Percentiles rank a stretch among this genome's conserved stretches.
Conservation (phyloP, 495 filamentous ascomycete genomes). For the Lasiosphaeria ovina region DNA sequence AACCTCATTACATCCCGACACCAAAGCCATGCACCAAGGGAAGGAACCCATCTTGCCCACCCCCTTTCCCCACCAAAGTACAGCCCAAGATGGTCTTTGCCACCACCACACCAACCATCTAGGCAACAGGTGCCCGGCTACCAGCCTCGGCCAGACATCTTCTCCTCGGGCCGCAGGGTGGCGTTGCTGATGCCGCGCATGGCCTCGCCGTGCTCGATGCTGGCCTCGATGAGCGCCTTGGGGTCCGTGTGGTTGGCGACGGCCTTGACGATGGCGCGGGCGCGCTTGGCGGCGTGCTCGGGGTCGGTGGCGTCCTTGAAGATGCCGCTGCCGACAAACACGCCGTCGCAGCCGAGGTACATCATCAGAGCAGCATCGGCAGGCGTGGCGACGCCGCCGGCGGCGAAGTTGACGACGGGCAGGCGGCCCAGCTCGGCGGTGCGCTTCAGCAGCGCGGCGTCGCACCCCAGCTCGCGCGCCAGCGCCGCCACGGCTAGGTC, state of each 20-base stretch:
- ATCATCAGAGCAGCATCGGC: conserved; percentile 99
- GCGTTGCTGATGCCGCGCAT: conserved; percentile 92
- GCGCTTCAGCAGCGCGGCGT: conserved; percentile 76
- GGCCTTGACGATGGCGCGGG: conserved; percentile 91
- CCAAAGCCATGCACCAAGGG: too few species aligned
- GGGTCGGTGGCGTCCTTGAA: conserved; percentile 69
- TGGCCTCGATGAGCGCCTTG: conserved; percentile 83
- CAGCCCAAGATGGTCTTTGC: too few species aligned
- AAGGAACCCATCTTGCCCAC: too few species aligned
- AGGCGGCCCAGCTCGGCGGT: conserved; percentile 82
- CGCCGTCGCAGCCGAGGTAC: conserved; percentile 96
- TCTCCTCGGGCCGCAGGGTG: conserved; percentile 70
- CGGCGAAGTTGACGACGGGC: conserved; percentile 97
- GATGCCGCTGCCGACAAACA: conserved; percentile 95
- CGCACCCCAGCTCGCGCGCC: conserved; percentile 77
- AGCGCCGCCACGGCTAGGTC: conserved; percentile 68
- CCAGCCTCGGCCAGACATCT: conserved; percentile 86
- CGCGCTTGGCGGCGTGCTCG: conserved; percentile 81
- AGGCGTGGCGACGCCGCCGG: conserved; percentile 93
- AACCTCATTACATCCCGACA: too few species aligned
- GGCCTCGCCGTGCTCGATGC: conserved; percentile 82
- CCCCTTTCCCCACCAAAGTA: too few species aligned
- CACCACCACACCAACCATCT: too few species aligned
- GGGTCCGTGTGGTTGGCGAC: conserved; percentile 84
- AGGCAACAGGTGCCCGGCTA: conserved; percentile 34